Evolutionary conservation across 495 filamentous ascomycete genomes (phyloP), one percentile per base, ranked within the genome.

Genomic region (Daldinia childiae): DNA sequence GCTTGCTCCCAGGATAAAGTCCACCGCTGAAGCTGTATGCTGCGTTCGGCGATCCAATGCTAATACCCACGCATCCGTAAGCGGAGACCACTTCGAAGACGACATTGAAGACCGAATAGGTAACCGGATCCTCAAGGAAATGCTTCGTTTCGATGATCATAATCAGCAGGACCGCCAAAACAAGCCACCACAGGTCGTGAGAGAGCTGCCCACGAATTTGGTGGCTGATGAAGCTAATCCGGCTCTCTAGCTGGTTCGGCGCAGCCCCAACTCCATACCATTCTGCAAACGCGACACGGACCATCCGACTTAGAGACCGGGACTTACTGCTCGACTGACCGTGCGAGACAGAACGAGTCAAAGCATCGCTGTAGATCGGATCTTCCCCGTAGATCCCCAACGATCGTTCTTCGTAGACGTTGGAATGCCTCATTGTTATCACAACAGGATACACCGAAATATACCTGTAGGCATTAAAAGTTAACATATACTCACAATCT

Each of bases 161-260:
- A 73, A 97, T 93, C 64, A 93, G 82, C 21, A 93, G 81, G n/a
- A 86, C 81, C 26, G 92, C 92, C 3, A 93, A 78, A 0, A 90
- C 89, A 14, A 97, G 86, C 89, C 90, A 95, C 93, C 93, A 96
- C 3, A 94, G 78, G 73, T 97, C 94, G 79, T 96, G 92, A 36
- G 91, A 89, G 8, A 97, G 87, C 74, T 97, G 92, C 34, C 90
- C 89, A 36, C 90, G 89, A 9, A 97, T 84, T 67, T 97, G 89
- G 59, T 88, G 88, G n/a, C 80, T 80, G 55, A 89, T 79, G 73
- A 88, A 88, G 75, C 74, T 77, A 41, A 81, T 78, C 15, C 75
- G 77, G 36, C 74, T 80, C 57, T 81, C 75, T 12, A 51, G 64
- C 8, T 73, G 51, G 39, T 71, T 54, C 12, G 69, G 66, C 26